Conservation (phyloP, 371 early-diverging fungal species). For the Amoeboaphelidium protococcarum region DNA sequence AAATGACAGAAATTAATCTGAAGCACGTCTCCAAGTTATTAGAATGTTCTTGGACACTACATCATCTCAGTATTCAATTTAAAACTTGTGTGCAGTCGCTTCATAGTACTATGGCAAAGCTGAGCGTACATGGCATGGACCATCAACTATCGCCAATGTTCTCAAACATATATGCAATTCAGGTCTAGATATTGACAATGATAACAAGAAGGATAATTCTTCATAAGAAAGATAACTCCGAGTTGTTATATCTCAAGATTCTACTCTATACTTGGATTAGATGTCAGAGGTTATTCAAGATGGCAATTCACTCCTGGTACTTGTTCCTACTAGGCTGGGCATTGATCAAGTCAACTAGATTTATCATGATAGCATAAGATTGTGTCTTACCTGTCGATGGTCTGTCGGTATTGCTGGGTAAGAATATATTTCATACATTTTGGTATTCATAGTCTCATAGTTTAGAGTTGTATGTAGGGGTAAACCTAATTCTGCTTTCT, state of each 20-base stretch:
- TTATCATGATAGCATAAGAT: constrained; percentile 42
- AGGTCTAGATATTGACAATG: not conserved
- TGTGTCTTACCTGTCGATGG: constrained; percentile 41
- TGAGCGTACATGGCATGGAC: constrained; percentile 92
- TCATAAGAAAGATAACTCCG: constrained; percentile 4
- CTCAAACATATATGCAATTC: constrained; percentile 13
- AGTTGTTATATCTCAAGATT: constrained; percentile 42
- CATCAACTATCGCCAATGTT: constrained; percentile 67
- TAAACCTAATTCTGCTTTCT: constrained; percentile 69
- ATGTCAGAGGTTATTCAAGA: constrained; percentile 17
- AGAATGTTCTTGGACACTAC: not conserved
- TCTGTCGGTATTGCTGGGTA: constrained; percentile 74
- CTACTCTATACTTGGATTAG: constrained; percentile 34
- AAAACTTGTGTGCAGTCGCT: constrained; percentile 61
- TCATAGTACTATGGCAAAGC: constrained; percentile 46
- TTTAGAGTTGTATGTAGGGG: constrained; percentile 22
- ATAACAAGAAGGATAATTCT: not conserved
- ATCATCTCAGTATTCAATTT: constrained; percentile 62
- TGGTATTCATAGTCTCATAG: not conserved
- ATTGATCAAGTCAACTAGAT: constrained; percentile 55
- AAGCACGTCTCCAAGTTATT: not conserved
- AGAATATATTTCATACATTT: constrained; percentile 1
- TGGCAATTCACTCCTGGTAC: constrained; percentile 33
- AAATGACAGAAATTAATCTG: not conserved
- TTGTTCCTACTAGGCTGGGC: constrained; percentile 66